These are phyloP conservation scores for Auriculariales sp. DNA, from an alignment of 768 basidiomycete genomes.

Conservation along the genomic window DNA sequence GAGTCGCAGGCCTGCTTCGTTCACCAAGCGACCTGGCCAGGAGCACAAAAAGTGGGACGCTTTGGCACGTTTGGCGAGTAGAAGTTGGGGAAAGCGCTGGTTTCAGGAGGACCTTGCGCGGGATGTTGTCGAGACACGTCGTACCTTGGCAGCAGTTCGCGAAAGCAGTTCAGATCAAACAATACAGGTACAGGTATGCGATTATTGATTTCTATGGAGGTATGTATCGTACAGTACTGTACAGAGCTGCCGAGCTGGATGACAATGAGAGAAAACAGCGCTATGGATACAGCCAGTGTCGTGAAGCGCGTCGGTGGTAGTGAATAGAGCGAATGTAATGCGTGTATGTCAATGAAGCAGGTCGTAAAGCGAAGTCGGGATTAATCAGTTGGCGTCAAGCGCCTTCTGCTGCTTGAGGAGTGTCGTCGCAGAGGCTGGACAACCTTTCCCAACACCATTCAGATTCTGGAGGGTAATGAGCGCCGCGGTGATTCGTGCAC, in stretches of 20 bases:
- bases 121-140: not conserved
- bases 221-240: too few relatives aligned
- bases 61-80: not conserved
- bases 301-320: too few relatives aligned
- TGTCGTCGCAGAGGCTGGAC: slow-evolving; percentile 12
- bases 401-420: slow-evolving; percentile 7
- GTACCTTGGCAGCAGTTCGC: not conserved
- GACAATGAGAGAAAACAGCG: too few relatives aligned
- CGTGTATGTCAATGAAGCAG: too few relatives aligned
- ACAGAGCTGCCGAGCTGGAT: too few relatives aligned
- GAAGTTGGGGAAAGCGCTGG: not conserved
- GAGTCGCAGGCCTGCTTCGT: not conserved
- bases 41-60: not conserved
- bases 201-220: too few relatives aligned
- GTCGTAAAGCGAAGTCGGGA: too few relatives aligned
- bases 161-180: not conserved
- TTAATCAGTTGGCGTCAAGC: too few relatives aligned
- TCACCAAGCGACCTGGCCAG: not conserved
- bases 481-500: slow-evolving; percentile 43
- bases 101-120: not conserved
- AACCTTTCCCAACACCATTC: slow-evolving; percentile 12
- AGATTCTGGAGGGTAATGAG: slow-evolving; percentile 63
- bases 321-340: too few relatives aligned
- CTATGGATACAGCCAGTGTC: too few relatives aligned
- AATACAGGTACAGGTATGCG: too few relatives aligned